These are phyloP conservation scores for Aureobasidium melanogenum DNA, from an alignment of 2,329 filamentous ascomycete species.

Conservation along the genomic window DNA sequence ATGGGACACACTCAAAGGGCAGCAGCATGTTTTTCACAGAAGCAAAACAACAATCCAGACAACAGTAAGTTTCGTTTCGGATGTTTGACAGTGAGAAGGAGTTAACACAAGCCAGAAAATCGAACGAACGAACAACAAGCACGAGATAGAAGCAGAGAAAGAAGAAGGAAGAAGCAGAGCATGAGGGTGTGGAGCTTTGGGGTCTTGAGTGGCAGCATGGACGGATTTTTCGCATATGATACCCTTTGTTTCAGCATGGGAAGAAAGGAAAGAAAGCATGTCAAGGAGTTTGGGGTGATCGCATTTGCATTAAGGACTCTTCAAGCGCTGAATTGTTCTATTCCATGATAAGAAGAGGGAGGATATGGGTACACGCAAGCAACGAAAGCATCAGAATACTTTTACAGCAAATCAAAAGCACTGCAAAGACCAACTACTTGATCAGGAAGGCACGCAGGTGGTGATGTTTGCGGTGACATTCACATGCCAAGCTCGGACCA, in stretches of 20 bases:
- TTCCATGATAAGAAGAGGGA: background rate
- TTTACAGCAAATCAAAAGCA: background rate
- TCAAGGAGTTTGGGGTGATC: conserved; percentile 3
- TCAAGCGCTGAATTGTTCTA: conserved; percentile 7
- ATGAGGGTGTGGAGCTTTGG: background rate
- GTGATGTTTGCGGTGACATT: background rate
- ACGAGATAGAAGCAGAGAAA: background rate
- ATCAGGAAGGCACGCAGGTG: background rate
- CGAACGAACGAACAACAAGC: background rate
- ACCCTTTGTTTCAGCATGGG: background rate
- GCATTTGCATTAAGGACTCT: conserved; percentile 4
- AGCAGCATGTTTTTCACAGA: background rate
- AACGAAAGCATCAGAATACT: background rate
- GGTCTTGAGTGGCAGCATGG: background rate
- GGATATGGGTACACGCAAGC: background rate
- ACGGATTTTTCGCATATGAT: background rate
- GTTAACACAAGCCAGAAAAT: background rate
- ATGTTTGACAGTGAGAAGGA: background rate
- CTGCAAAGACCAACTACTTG: background rate
- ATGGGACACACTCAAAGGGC: background rate
- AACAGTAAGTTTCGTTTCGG: background rate
- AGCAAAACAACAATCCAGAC: background rate
- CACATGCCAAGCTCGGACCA: background rate
- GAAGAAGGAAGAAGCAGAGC: background rate
- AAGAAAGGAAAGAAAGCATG: background rate